These are phyloP conservation scores for Ettlia oleoabundans DNA, from an alignment of 139 green algal species.

Conservation along the genomic window DNA sequence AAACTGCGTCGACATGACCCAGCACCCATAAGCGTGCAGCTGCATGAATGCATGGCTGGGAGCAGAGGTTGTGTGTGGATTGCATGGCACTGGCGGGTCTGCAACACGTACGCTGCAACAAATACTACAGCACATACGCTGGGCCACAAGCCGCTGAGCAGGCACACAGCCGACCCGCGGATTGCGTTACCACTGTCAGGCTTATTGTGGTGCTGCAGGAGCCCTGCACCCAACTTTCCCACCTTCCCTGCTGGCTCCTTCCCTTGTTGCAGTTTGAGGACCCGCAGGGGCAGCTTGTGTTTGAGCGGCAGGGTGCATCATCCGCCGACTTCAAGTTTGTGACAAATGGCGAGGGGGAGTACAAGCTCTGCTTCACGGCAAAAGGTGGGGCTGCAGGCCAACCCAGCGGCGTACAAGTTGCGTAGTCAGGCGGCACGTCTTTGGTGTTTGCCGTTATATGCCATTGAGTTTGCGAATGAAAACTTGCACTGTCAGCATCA, in stretches of 20 bases:
- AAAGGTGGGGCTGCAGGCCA: conserved; percentile 47
- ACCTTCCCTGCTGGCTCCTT: not conserved
- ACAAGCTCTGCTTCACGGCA: conserved; percentile 90
- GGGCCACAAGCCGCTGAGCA: not conserved
- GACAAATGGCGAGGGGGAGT: conserved; percentile 76
- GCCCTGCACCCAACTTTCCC: not conserved
- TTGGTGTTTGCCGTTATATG: no score
- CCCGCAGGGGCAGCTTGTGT: conserved; percentile 31
- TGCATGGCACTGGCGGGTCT: no score
- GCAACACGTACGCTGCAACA: no score
- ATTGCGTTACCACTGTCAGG: not conserved
- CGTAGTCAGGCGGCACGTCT: no score
- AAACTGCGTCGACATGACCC: not conserved
- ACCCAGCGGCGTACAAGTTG: no score
- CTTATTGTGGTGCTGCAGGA: not conserved
- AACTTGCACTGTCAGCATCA: no score
- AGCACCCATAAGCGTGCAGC: not conserved
- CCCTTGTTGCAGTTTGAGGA: conserved; percentile 33
- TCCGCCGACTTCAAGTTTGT: conserved; percentile 85
- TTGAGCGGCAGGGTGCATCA: conserved; percentile 24
- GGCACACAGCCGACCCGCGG: not conserved
- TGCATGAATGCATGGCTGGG: not conserved
- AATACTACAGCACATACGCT: no score
- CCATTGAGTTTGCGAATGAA: no score
- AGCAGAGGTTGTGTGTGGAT: no score